Conservation (phyloP, 176 grass and related monocot species). For the Avena sativa region DNA sequence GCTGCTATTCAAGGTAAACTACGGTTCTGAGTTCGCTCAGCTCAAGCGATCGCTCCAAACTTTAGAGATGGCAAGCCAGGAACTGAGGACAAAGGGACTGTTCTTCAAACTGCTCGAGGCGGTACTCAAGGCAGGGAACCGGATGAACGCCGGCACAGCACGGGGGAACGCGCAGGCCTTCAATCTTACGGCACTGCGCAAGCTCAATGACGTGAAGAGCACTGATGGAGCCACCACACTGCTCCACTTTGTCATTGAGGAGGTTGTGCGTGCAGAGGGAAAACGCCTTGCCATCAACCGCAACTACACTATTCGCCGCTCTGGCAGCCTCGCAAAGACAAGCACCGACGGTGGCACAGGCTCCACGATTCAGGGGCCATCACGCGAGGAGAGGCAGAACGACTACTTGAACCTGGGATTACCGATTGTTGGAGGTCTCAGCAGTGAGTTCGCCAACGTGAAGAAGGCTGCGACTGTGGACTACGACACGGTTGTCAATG, state of each 20-base stretch:
- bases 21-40: slow-evolving; percentile 61
- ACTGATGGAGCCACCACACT: slow-evolving; percentile 78
- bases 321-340: slow-evolving; percentile 52
- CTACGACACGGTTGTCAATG: slow-evolving; percentile 60
- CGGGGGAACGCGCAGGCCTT: slow-evolving; percentile 93
- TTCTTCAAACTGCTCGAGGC: slow-evolving; percentile 98
- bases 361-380: slow-evolving; percentile 40
- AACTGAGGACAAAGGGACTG: slow-evolving; percentile 72
- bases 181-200: slow-evolving; percentile 79
- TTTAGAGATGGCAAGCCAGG: slow-evolving; percentile 77
- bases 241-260: slow-evolving; percentile 91
- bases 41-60: slow-evolving; percentile 70
- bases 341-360: slow-evolving; percentile 46
- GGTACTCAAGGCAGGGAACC: slow-evolving; percentile 94
- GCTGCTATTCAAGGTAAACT: slow-evolving; percentile 82
- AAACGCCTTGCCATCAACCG: slow-evolving; percentile 79
- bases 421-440: slow-evolving; percentile 81
- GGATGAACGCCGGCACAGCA: slow-evolving; percentile 95
- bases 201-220: slow-evolving; percentile 95
- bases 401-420: slow-evolving; percentile 90
- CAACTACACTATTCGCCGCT: slow-evolving; percentile 71
- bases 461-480: slow-evolving; percentile 81
- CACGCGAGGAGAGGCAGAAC: slow-evolving; percentile 75
- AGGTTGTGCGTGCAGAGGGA: slow-evolving; percentile 84
- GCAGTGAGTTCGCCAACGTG: slow-evolving; percentile 76